Conservation (phyloP, 768 basidiomycete genomes). For the Astraeus odoratus region DNA sequence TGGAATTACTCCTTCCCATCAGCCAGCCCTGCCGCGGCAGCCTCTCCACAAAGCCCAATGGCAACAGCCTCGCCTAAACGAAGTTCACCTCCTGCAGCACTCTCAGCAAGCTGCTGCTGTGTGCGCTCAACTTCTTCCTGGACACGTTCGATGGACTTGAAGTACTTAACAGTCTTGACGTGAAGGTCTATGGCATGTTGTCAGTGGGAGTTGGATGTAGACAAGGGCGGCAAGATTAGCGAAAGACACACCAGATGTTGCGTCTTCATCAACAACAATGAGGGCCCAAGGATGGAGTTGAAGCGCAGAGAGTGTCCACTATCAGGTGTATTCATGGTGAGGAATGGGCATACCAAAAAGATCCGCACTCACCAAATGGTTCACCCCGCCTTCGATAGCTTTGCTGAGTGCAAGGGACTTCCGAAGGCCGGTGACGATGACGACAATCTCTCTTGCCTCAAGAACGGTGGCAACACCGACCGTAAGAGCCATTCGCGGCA, state of each 20-base stretch:
- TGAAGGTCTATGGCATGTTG: too few relatives aligned
- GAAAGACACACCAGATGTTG: conserved; percentile 55
- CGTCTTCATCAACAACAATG: conserved; percentile 86
- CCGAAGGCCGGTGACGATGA: conserved; percentile 78
- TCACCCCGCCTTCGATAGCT: conserved; percentile 87
- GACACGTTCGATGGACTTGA: conserved; percentile 84
- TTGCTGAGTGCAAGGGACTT: conserved; percentile 83
- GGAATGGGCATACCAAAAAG: too few relatives aligned
- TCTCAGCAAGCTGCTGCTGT: conserved; percentile 23
- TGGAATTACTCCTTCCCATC: too few relatives aligned
- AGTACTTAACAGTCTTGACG: conserved; percentile 88
- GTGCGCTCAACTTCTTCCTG: conserved; percentile 74
- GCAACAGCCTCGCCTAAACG: background rate
- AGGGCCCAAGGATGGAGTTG: conserved; percentile 86
- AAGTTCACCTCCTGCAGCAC: background rate
- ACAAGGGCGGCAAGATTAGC: background rate
- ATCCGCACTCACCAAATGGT: conserved; percentile 56
- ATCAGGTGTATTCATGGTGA: background rate
- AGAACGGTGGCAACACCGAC: conserved; percentile 87
- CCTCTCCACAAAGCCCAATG: too few relatives aligned
- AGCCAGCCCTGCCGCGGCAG: too few relatives aligned
- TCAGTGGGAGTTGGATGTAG: too few relatives aligned
- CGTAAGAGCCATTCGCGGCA: conserved; percentile 84
- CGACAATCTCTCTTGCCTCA: conserved; percentile 77
- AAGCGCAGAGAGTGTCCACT: conserved; percentile 82